phyloP scores from a whole-genome alignment of 371 early-diverging fungal species.

The Basidiobolus meristosporus region DNA sequence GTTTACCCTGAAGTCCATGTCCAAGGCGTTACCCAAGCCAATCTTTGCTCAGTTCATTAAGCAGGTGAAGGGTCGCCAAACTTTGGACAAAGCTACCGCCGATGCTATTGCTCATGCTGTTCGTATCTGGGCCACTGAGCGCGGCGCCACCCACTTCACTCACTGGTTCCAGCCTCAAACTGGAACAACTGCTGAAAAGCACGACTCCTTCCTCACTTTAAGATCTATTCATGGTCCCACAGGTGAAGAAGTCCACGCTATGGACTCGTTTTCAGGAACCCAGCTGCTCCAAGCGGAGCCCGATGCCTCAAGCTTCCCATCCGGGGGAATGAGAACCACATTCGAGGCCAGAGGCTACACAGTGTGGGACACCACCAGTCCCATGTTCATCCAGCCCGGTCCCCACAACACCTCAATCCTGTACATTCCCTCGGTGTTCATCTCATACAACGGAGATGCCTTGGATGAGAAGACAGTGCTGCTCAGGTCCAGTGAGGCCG shows the following conservation, averaged over 20 bases:
- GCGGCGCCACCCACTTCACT: conserved; percentile 89
- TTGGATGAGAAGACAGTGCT: conserved; percentile 95
- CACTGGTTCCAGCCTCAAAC: conserved; percentile 99
- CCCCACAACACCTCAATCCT: conserved; percentile 81
- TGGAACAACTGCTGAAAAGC: conserved; percentile 95
- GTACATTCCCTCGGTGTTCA: conserved; percentile 93
- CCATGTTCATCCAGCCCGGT: conserved; percentile 87
- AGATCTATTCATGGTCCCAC: no score
- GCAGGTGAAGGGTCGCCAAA: conserved; percentile 71
- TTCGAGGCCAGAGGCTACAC: conserved; percentile 99
- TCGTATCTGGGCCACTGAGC: conserved; percentile 91
- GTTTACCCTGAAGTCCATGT: conserved; percentile 71
- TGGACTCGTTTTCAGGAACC: conserved; percentile 89
- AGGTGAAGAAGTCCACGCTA: conserved; percentile 27
- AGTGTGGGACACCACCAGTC: conserved; percentile 93
- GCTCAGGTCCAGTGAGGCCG: conserved; percentile 70
- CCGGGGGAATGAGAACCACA: conserved; percentile 92
- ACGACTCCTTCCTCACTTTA: conserved; percentile 88
- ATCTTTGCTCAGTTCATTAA: conserved; percentile 75
- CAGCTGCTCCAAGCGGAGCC: conserved; percentile 96
- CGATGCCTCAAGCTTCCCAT: conserved; percentile 97
- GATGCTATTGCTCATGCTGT: conserved; percentile 96
- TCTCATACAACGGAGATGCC: conserved; percentile 96
- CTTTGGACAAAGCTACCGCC: conserved; percentile 78
- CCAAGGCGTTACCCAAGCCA: conserved; percentile 82